Evolutionary conservation across 768 basidiomycete genomes (phyloP).

Genomic region (Suillus americanus): DNA sequence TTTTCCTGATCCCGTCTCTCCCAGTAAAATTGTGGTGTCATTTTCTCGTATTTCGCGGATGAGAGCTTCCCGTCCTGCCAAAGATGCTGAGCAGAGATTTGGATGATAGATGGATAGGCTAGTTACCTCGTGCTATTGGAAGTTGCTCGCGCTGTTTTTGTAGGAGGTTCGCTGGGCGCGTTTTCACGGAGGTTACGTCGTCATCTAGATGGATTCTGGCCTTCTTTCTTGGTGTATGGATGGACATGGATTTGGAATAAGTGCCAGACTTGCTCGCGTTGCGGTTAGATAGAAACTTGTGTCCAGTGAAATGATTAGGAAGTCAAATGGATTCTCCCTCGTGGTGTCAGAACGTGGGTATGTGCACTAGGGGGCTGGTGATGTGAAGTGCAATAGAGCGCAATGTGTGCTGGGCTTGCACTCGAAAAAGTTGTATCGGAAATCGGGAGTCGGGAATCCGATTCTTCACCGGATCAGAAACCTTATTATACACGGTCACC

Average conservation of each 20-base stretch:
- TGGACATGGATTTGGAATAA: constrained; percentile 16
- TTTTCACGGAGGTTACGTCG: constrained; percentile 17
- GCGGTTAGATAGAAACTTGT: neutral
- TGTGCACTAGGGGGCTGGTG: neutral
- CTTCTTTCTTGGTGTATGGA: constrained; percentile 26
- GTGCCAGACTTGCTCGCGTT: neutral
- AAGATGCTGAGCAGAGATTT: constrained; percentile 1
- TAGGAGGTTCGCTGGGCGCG: constrained; percentile 28
- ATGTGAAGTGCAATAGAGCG: neutral
- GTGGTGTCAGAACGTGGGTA: neutral
- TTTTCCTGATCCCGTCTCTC: constrained; percentile 98
- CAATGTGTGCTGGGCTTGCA: neutral
- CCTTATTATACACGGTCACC: neutral
- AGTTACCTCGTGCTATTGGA: constrained; percentile 76
- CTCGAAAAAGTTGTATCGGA: constrained; percentile 3
- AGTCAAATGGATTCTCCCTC: neutral
- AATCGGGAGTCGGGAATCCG: constrained; percentile 1
- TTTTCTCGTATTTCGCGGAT: constrained; percentile 70
- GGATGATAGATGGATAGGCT: neutral
- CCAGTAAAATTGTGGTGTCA: constrained; percentile 87
- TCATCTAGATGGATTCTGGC: constrained; percentile 22
- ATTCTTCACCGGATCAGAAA: constrained; percentile 1
- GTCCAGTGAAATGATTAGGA: neutral
- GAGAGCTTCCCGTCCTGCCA: constrained; percentile 70
- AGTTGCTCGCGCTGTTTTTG: constrained; percentile 69